Evolutionary conservation across 805 yeast genomes (phyloP), one percentile per base, ranked within the genome.

Genomic region (Naumovozyma castellii): DNA sequence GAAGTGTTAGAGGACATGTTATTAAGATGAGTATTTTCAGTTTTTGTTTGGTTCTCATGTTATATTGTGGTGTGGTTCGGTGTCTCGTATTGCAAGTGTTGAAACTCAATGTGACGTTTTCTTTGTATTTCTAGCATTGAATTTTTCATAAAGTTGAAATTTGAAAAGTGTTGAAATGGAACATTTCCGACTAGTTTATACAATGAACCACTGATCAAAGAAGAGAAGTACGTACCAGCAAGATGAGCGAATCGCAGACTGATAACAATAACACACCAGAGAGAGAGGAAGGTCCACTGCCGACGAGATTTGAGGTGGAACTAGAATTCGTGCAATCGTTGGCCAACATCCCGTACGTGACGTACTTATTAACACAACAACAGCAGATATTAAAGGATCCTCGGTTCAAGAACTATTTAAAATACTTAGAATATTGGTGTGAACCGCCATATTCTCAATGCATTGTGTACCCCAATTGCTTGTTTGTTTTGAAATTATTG

Each of bases 391-490:
- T 88, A 10, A 80, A 83, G 51, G 77, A 72, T 20, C 56, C 57
- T 2, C 72, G 73, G 38, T 88, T 90, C 50, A 66, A 86, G 25
- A 75, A 76, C 43, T 90, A 90, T 55, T 64, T 90, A 44, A 71
- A 78, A 19, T 90, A 90, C 56, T 67, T 90, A 38, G 85, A 80
- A 54, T 87, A 90, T 67, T 88, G 97, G 97, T 56, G 74, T 84
- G 30, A 74, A 69, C 62, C 84, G 68, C 62, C 67, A 77, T 48
- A 92, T 81, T 54, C 74, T 19, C 60, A 54, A 38, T 56, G 60
- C 40, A 50, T 53, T 4, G 71, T 72, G 16, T 83, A 85, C 54
- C 97, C 98, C 2, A 84, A 90, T 58, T 82, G 96, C 56, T 68
- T 90, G 13, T 92, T 85, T 54, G 73, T 90, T 25, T 66, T 90